phyloP scores from a whole-genome alignment of 2,329 filamentous ascomycete genomes.

The Penicillium sp. region DNA sequence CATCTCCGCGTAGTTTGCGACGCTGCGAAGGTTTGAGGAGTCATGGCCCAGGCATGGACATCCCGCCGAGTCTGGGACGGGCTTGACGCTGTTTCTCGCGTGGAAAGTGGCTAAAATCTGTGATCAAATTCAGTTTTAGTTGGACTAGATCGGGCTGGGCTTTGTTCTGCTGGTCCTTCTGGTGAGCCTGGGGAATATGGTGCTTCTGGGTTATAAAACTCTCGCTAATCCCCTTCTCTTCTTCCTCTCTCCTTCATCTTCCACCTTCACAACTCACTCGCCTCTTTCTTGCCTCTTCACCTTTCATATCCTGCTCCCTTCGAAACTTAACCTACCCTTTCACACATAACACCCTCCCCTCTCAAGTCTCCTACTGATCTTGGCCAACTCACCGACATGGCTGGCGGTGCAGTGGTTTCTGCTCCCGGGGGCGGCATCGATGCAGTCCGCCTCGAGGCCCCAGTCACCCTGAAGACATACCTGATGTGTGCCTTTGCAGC shows the following conservation, averaged over 20 bases:
- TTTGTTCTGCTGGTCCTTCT: not conserved
- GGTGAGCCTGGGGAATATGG: too few relatives aligned
- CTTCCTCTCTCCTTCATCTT: slow-evolving; percentile 3
- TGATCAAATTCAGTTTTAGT: slow-evolving; percentile 7
- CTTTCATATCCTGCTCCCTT: not conserved
- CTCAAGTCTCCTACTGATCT: not conserved
- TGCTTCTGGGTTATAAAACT: too few relatives aligned
- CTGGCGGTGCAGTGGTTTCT: slow-evolving; percentile 22
- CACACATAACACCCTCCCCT: not conserved
- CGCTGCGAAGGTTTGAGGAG: not conserved
- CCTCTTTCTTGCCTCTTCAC: not conserved
- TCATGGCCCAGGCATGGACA: not conserved
- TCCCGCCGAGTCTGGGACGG: slow-evolving; percentile 3
- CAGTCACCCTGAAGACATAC: slow-evolving; percentile 59
- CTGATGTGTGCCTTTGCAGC: slow-evolving; percentile 60
- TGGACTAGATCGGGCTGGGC: slow-evolving; percentile 1
- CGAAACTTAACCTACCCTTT: not conserved
- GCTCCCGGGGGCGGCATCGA: slow-evolving; percentile 44
- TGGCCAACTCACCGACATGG: slow-evolving; percentile 20
- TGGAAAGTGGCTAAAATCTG: slow-evolving; percentile 9
- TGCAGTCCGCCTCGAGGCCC: slow-evolving; percentile 56
- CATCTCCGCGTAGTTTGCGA: slow-evolving; percentile 6
- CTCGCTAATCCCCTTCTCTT: slow-evolving; percentile 3
- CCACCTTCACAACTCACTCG: not conserved
- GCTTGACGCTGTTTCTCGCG: slow-evolving; percentile 4